phyloP scores from a whole-genome alignment of 768 basidiomycete species.

The Boletus fagicola region DNA sequence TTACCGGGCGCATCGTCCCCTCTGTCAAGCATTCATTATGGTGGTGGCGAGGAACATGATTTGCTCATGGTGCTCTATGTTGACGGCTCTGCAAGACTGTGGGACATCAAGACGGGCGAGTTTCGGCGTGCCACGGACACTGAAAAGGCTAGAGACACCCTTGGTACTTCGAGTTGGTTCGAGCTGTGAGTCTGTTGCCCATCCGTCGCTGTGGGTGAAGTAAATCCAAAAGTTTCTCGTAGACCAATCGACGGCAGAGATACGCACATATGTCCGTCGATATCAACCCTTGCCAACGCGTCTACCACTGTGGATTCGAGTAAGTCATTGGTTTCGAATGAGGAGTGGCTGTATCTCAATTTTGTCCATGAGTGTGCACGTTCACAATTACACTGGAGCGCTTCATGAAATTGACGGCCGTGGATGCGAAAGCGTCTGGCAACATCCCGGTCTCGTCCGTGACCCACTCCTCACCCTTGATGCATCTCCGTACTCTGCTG shows the following conservation, averaged over 20 bases:
- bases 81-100: slow-evolving; percentile 75
- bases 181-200: slow-evolving; percentile 49
- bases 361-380: slow-evolving; percentile 41
- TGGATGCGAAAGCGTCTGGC: slow-evolving; percentile 52
- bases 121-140: slow-evolving; percentile 79
- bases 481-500: slow-evolving; percentile 57
- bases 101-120: slow-evolving; percentile 82
- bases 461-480: slow-evolving; percentile 42
- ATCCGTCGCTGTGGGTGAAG: background rate
- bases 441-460: slow-evolving; percentile 41
- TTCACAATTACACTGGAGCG: slow-evolving; percentile 50
- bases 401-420: slow-evolving; percentile 48
- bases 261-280: slow-evolving; percentile 22
- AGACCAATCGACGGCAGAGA: slow-evolving; percentile 32
- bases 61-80: slow-evolving; percentile 75
- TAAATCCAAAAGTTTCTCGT: background rate
- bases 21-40: slow-evolving; percentile 59
- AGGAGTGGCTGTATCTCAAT: slow-evolving; percentile 26
- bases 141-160: slow-evolving; percentile 74
- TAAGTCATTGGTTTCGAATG: slow-evolving; percentile 14
- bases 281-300: slow-evolving; percentile 25
- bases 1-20: slow-evolving; percentile 80
- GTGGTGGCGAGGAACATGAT: slow-evolving; percentile 45
- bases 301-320: slow-evolving; percentile 22
- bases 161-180: slow-evolving; percentile 71